Conservation (phyloP, 306 rosid species). For the Begonia peltatifolia region DNA sequence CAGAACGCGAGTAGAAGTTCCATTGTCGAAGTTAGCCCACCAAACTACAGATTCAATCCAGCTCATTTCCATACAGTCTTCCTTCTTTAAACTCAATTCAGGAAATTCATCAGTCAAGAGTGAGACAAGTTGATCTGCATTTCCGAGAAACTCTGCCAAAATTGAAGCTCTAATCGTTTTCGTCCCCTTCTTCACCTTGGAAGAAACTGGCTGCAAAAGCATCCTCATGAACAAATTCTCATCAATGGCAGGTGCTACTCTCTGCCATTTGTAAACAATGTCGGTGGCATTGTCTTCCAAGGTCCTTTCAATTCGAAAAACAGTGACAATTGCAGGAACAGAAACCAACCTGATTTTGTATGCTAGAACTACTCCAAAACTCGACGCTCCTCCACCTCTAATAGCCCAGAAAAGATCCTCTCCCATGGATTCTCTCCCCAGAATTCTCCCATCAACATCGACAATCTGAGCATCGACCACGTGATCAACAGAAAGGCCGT, state of each 20-base stretch:
- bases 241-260: conserved; percentile 25
- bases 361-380: conserved; percentile 32
- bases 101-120: conserved; percentile 26
- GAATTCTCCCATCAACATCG: conserved; percentile 28
- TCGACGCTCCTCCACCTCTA: conserved; percentile 40
- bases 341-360: conserved; percentile 27
- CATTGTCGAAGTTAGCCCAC: conserved; percentile 23
- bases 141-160: conserved; percentile 32
- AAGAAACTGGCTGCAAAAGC: conserved; percentile 20
- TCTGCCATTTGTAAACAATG: conserved; percentile 33
- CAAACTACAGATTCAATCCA: conserved; percentile 39
- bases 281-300: conserved; percentile 26
- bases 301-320: conserved; percentile 23
- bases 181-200: conserved; percentile 7
- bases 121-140: conserved; percentile 26
- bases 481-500: conserved; percentile 36
- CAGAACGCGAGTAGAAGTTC: conserved; percentile 20
- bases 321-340: conserved; percentile 39
- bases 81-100: conserved; percentile 30
- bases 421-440: conserved; percentile 31
- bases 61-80: conserved; percentile 31
- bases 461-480: conserved; percentile 32
- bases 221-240: conserved; percentile 40
- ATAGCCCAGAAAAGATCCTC: conserved; percentile 56
- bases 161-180: conserved; percentile 30